Conservation (phyloP, 1,139 yeast species). For the Hyphopichia burtonii region DNA sequence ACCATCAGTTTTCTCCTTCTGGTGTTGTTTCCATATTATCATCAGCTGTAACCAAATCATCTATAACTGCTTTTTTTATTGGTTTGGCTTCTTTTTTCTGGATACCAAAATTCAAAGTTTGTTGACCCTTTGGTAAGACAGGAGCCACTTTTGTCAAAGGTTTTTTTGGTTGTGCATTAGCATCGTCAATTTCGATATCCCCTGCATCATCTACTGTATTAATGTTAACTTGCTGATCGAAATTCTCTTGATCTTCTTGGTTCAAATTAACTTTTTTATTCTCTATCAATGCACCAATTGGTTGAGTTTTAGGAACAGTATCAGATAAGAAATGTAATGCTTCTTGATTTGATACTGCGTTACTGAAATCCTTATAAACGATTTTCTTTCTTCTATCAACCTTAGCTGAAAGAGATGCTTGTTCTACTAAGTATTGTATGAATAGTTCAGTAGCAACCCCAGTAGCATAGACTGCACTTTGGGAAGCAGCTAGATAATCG, state of each 20-base stretch:
- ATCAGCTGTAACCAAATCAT: conserved; percentile 28
- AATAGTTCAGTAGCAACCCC: conserved; percentile 88
- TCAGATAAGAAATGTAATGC: conserved; percentile 68
- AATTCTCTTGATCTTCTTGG: conserved; percentile 6
- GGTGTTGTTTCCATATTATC: conserved; percentile 7
- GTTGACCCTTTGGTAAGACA: conserved; percentile 39
- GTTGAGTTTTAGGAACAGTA: conserved; percentile 63
- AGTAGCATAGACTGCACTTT: conserved; percentile 76
- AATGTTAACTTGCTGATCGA: too few species aligned
- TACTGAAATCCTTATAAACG: conserved; percentile 71
- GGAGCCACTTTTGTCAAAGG: conserved; percentile 10
- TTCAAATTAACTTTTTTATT: conserved; percentile 42
- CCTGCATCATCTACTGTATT: conserved; percentile 5
- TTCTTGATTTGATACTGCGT: conserved; percentile 66
- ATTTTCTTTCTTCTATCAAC: conserved; percentile 70
- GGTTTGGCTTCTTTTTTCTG: conserved; percentile 14
- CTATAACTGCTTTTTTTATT: conserved; percentile 34
- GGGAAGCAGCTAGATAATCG: conserved; percentile 73
- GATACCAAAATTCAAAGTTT: conserved; percentile 25
- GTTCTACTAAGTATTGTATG: conserved; percentile 76
- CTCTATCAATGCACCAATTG: conserved; percentile 51
- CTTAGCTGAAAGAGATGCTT: conserved; percentile 69
- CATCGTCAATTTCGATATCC: conserved; percentile 9
- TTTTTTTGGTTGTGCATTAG: conserved; percentile 6
- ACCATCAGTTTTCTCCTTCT: conserved; percentile 12